phyloP scores from a whole-genome alignment of 2,329 filamentous ascomycete genomes.

The Neonectria ditissima region DNA sequence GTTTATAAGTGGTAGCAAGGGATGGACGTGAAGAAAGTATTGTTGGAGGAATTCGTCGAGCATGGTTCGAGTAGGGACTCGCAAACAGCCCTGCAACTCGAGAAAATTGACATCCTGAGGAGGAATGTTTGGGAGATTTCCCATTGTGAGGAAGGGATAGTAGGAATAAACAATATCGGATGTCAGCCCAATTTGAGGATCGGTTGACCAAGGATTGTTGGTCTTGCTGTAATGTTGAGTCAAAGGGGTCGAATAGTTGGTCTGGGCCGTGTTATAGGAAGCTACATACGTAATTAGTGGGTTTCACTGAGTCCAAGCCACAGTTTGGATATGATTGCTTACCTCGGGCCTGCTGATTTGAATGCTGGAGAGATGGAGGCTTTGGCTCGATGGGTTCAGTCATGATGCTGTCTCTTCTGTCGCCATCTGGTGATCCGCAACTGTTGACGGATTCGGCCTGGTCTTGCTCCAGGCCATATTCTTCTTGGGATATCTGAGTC shows the following conservation, averaged over 20 bases:
- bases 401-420: conserved; percentile 23
- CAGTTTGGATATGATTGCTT: background rate
- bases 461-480: background rate
- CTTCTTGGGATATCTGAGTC: background rate
- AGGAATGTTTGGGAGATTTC: conserved; percentile 29
- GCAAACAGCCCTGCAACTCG: conserved; percentile 31
- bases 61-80: conserved; percentile 23
- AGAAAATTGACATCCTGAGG: conserved; percentile 33
- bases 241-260: background rate
- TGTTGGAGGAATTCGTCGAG: conserved; percentile 34
- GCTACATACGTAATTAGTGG: conserved; percentile 6
- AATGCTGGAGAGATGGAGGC: background rate
- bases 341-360: conserved; percentile 12
- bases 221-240: conserved; percentile 2
- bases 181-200: conserved; percentile 20
- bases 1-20: conserved; percentile 30
- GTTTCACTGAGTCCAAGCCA: too few relatives aligned
- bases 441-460: conserved; percentile 4
- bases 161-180: conserved; percentile 33
- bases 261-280: conserved; percentile 4
- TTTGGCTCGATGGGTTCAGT: conserved; percentile 7
- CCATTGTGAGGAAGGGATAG: conserved; percentile 31
- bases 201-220: conserved; percentile 10
- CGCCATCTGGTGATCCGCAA: background rate
- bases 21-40: conserved; percentile 35